These are phyloP conservation scores for Hygrophila difformis DNA, from an alignment of 257 asterid genomes.

Conservation along the genomic window DNA sequence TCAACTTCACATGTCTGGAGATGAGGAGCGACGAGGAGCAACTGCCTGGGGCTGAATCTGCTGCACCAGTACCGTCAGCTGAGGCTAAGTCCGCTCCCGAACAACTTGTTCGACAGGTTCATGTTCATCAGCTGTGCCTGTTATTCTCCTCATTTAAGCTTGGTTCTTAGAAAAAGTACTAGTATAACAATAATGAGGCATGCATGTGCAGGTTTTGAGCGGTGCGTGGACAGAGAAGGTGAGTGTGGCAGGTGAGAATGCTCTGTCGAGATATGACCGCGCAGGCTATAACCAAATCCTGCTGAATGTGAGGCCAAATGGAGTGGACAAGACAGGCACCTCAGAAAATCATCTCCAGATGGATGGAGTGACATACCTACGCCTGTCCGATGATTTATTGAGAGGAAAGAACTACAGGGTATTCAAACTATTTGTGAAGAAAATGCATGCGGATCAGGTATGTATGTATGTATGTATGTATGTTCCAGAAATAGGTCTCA, in stretches of 20 bases:
- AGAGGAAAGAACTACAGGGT: slow-evolving; percentile 30
- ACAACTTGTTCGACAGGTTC: slow-evolving; percentile 67
- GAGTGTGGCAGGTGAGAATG: slow-evolving; percentile 77
- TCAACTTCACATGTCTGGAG: slow-evolving; percentile 76
- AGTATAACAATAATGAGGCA: too few relatives aligned
- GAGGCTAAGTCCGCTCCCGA: slow-evolving; percentile 60
- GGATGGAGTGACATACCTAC: slow-evolving; percentile 64
- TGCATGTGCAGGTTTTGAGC: slow-evolving; percentile 41
- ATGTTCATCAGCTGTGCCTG: too few relatives aligned
- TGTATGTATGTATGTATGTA: neutral
- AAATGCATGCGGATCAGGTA: slow-evolving; percentile 76
- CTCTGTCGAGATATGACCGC: slow-evolving; percentile 57
- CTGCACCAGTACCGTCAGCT: too few relatives aligned
- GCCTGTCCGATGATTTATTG: slow-evolving; percentile 41
- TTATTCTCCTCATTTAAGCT: too few relatives aligned
- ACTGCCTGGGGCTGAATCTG: too few relatives aligned
- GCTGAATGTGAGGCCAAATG: slow-evolving; percentile 63
- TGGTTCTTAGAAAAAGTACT: too few relatives aligned
- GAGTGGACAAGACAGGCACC: slow-evolving; percentile 35
- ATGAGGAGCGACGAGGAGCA: slow-evolving; percentile 62
- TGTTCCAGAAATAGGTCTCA: too few relatives aligned
- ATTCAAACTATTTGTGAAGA: slow-evolving; percentile 49
- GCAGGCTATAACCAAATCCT: slow-evolving; percentile 62
- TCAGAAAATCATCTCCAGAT: slow-evolving; percentile 27
- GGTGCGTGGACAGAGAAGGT: slow-evolving; percentile 60